Base-by-base conservation (phyloP, 2,329 filamentous ascomycete species). In the Ceratocystiopsis minuta region DNA sequence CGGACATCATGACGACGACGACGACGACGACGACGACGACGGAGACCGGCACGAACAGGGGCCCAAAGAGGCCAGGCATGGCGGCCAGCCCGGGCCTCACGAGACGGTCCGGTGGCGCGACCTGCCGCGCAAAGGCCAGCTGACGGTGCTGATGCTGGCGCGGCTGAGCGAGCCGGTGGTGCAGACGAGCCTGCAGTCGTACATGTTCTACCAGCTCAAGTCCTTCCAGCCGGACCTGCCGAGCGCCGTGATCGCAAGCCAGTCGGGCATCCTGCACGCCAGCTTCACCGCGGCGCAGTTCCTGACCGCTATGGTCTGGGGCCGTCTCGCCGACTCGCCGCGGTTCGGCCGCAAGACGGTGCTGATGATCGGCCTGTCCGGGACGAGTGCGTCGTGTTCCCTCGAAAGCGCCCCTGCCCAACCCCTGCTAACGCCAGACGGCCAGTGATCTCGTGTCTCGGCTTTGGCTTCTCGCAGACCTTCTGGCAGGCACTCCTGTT, bases 201-300 rank as follows among this genome's bases (percentile, higher is more conserved):
- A 92, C 58, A 76, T 92, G 65, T 92, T 84, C 60, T 92, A 88
- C 58, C 83, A 90, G 57, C 70, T 94, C n/a, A 76, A 75, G 50
- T 88, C 78, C 45, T 88, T 93, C 51, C 62, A 71, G 44, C 61
- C 65, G 0, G 58, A 52, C 11, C 60, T 72, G 14, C 58, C 71
- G 0, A 63, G 69, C 49, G 67, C 81, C 18, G 75, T 70, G 2
- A 86, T 93, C 49, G 74, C 85, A 0, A 67, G 70, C 16, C 84
- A 90, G 55, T 80, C 81, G 1, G 85, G 85, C 34, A 61, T 92
- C 3, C 64, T 93, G 18, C 75, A 82, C 38, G 83, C 80, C 13
- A 77, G 76, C 34, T 93, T 93, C 54, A 87, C 81, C 0, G 79
- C 77, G 0, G 78, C 80, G 0, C 85, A 94, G 55, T 88, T 88